These are phyloP conservation scores for Heterobasidion irregulare DNA, from an alignment of 1,284 basidiomycete species.

Conservation along the genomic window DNA sequence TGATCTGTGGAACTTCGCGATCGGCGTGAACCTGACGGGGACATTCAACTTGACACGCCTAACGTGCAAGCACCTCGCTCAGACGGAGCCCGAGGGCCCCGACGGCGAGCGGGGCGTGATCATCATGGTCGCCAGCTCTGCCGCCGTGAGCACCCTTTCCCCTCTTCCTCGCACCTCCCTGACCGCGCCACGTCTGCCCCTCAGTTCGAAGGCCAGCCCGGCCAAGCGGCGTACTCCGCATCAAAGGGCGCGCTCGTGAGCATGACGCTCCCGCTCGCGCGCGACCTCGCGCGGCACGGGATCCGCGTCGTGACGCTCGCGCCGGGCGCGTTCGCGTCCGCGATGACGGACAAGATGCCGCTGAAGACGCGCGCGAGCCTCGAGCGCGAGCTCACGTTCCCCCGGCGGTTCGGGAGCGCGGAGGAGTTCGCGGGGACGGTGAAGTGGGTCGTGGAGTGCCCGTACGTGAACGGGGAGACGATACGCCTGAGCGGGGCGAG, in stretches of 20 bases:
- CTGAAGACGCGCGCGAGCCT: constrained; percentile 25
- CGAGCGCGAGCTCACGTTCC: constrained; percentile 11
- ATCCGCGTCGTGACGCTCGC: constrained; percentile 47
- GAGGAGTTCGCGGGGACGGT: constrained; percentile 45
- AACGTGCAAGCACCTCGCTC: constrained; percentile 37
- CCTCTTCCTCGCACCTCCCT: background rate
- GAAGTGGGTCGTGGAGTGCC: constrained; percentile 40
- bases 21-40: constrained; percentile 44
- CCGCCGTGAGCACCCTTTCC: constrained; percentile 28
- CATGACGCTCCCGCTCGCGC: constrained; percentile 47
- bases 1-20: constrained; percentile 41
- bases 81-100: constrained; percentile 32
- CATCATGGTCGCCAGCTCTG: constrained; percentile 44
- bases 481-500: constrained; percentile 39
- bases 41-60: constrained; percentile 48
- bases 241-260: constrained; percentile 45
- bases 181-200: background rate
- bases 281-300: constrained; percentile 41
- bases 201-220: constrained; percentile 40
- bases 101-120: constrained; percentile 49
- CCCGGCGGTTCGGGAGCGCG: constrained; percentile 14
- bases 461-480: constrained; percentile 52
- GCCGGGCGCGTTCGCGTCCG: constrained; percentile 39
- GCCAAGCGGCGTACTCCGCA: constrained; percentile 44
- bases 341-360: constrained; percentile 34